Base-by-base conservation (phyloP, 805 yeast species). In the Yamadazyma scolyti region DNA sequence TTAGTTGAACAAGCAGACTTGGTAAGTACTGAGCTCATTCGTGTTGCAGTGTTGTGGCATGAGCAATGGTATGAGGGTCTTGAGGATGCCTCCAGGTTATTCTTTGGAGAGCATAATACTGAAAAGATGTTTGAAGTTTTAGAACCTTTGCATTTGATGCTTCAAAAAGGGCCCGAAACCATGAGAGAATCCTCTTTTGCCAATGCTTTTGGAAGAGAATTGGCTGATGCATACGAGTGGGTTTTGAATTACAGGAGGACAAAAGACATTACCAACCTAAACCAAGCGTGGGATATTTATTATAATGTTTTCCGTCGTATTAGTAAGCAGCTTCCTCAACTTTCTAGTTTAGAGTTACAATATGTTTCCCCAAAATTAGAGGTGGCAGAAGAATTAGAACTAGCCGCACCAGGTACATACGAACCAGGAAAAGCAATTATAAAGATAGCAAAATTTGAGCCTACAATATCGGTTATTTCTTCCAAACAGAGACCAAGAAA, bases 21-120 rank as follows among this genome's bases (percentile, higher is more conserved):
- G 33, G 97, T 93, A n/a, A 84, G 95, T 60, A 80, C 79, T 43
- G 98, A 93, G 50, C 73, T 93, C 34, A 89, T 93, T 40, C 69
- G 97, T 43, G 96, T 88, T 11, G 96, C 97, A 1, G 96, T 90
- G 3, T 60, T 93, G 38, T 89, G 98, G 97, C 95, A 88, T 49
- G 99, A 93, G 50, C 82, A 83, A 52, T 93, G 99, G 98, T 89
- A 88, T 46, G 97, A 90, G 59, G 97, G 95, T 2, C 67, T 93
- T 19, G 99, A 93, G 53, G 96, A 93, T 62, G 98, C 98, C 0
- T 88, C 96, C 3, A 70, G 96, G 37, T 72, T 84, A 31, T 93
- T 82, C 63, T 90, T 88, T 57, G 96, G 94, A 20, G 98, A 93
- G 40, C 93, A 87, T 46, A 88, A 93, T 50, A 83, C 90, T 9